These are phyloP conservation scores for Auricularia cornea DNA, from an alignment of 768 basidiomycete species.

Conservation along the genomic window DNA sequence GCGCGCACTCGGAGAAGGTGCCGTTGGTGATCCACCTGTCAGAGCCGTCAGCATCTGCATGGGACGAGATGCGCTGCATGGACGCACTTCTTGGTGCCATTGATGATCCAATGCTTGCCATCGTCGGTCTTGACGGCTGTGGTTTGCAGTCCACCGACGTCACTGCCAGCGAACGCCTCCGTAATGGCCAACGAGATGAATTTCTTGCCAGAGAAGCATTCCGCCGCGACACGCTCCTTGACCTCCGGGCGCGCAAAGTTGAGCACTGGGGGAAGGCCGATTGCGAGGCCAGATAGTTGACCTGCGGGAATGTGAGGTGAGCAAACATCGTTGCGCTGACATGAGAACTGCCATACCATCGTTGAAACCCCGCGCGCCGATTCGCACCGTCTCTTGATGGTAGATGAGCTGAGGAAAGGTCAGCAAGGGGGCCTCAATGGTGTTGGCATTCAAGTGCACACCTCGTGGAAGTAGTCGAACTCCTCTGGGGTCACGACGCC, in stretches of 20 bases:
- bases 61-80: not conserved
- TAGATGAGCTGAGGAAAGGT: slow-evolving; percentile 49
- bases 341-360: slow-evolving; percentile 73
- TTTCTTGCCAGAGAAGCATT: slow-evolving; percentile 64
- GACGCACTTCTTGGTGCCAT: slow-evolving; percentile 83
- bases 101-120: slow-evolving; percentile 80
- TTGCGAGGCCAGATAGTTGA: slow-evolving; percentile 38
- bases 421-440: not conserved
- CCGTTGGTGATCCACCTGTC: slow-evolving; percentile 87
- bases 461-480: not conserved
- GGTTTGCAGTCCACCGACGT: slow-evolving; percentile 77
- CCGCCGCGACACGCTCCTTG: slow-evolving; percentile 62
- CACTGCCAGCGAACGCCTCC: slow-evolving; percentile 89
- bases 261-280: slow-evolving; percentile 81
- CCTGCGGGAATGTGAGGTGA: not conserved
- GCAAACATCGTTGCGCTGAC: slow-evolving; percentile 7
- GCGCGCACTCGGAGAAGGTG: slow-evolving; percentile 54
- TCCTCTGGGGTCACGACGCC: slow-evolving; percentile 73
- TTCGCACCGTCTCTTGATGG: slow-evolving; percentile 72
- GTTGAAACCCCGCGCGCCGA: slow-evolving; percentile 78
- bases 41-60: not conserved
- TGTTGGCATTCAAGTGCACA: not conserved
- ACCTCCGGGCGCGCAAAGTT: slow-evolving; percentile 75
- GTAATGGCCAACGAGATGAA: slow-evolving; percentile 85
- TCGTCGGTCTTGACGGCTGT: slow-evolving; percentile 69